Evolutionary conservation across 495 filamentous ascomycete species (phyloP), one percentile per base, ranked within the genome.

Genomic region (Penicillium longicatenatum): DNA sequence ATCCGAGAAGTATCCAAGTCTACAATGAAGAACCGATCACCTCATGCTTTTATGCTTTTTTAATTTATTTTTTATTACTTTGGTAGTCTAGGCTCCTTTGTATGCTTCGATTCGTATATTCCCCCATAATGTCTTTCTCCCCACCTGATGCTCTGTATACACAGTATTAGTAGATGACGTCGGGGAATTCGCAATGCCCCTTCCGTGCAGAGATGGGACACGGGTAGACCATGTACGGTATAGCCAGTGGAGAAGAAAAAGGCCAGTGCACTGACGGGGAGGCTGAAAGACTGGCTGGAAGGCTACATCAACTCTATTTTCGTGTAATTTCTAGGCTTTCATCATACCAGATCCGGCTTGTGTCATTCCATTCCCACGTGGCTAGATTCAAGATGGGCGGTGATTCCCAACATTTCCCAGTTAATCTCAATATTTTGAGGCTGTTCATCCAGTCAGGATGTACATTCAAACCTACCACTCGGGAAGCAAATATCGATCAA

Each of bases 281-380:
- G 22, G 37, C 49, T 56, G 30, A 56, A 65, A 63, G 48, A 61
- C 63, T 58, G 52, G 52, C 57, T 58, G 52, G 52, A 54, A 66
- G 63, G 56, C 42, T 55, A 66, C 60, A 60, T 62, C 54, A 66
- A 66, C 63, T 66, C 54, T 69, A 69, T 66, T 60, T 37, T 53
- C 24, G 58, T 68, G 60, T 66, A 64, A 64, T 62, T 33, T 37
- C 22, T n/a, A 48, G 48, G 37, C n/a, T 21, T n/a, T 17, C n/a
- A 48, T 43, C 26, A 35, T 16, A 29, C 12, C 30, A 29, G 26
- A 22, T 53, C 12, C 14, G 37, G 37, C 50, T 29, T 52, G 21
- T 41, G 37, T 53, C 20, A 43, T 54, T 54, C 21, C 17, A 24
- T 53, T 35, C 44, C 39, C 62, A 52, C 62, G 59, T 59, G 65